Evolutionary conservation across 2,329 filamentous ascomycete genomes (phyloP), one percentile per base, ranked within the genome.

Genomic region (Hypoxylon sp.): DNA sequence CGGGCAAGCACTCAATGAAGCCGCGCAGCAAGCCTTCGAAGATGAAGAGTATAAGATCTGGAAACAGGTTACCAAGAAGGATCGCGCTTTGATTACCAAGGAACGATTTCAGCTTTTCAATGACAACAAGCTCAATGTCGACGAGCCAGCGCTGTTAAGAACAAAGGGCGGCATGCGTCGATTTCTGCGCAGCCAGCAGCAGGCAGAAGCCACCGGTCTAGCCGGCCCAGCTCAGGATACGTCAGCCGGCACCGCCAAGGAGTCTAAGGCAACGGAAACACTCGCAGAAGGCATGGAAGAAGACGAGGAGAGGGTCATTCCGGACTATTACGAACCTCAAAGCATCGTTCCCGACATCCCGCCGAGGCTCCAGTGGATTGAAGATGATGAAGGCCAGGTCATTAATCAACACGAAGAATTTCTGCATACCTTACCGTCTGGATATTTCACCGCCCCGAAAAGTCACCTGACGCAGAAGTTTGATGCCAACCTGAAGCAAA

Each of bases 1-100:
- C 19, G 84, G 84, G 39, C 87, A 89, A 53, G 85, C 87, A 1
- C 84, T 91, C 58, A 87, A 86, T 15, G 84, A 90, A 61, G 86
- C 86, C 28, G 85, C 83, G 13, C 91, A 96, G 70, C 92, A 97
- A 70, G 85, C 87, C 11, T 93, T 93, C 69, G 88, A 96, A 70
- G 94, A 98, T 71, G 94, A 98, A 61, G 94, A 97, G 74, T 97
- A 95, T 80, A 97, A 96, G 76, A 91, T 95, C 34, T 99, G 96
- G 95, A 99, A 98, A 80, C 94, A 98, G 78, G 93, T 97, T 41
- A 99, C 95, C 1, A 98, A 98, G 79, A 97, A 95, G 75, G 94
- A 97, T 73, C 89, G 95, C 65, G 95, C 95, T 3, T 81, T 91
- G 22, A 88, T 94, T 55, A 91, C 95, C 62, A 93, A 94, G 67